Evolutionary conservation across 2,329 filamentous ascomycete genomes (phyloP), one percentile per base, ranked within the genome.

Genomic region (Ampelomyces quisqualis): DNA sequence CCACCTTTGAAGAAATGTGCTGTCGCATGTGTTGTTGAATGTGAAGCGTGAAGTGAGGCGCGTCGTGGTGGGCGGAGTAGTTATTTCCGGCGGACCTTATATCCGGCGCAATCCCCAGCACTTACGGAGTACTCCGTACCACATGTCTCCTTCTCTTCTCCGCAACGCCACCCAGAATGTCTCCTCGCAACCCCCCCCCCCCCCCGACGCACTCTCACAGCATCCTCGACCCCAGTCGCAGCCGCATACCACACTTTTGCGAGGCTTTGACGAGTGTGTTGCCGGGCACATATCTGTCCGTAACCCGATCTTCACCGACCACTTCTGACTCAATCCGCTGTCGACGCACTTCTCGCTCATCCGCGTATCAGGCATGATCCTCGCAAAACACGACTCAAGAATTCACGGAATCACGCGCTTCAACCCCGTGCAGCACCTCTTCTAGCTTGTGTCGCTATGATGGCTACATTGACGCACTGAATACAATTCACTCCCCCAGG

Each of bases 211-310:
- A 14, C 35, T 6, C 35, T 60, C 11, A 36, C 48, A 17, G 52
- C 51, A 9, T 33, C 45, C 7, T 45, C 57, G 1, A 42, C 40
- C 17, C 32, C 40, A n/a, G 62, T 75, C 22, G 72, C 71, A 0
- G 72, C 68, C 7, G 73, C 71, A 5, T 76, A 68, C 32, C 51
- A 67, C 18, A 48, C 68, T n/a, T 70, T 70, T 38, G 1, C 53
- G 62, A 8, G 69, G 70, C 10, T 74, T 70, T 28, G 65, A 68
- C 34, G 67, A 70, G 40, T 67, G 68, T 4, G 63, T 70, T n/a
- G 66, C 68, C 2, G 73, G 72, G n/a, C 73, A 75, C 43, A 74
- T 75, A 34, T 70, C 65, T 13, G 65, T 73, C 18, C 61, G 71
- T 13, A 63, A 67, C 41, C 62, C 62, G 1, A 53, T 67, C 2